Evolutionary conservation across 2,329 filamentous ascomycete species (phyloP).

Genomic region (Exophiala lecanii-corni): DNA sequence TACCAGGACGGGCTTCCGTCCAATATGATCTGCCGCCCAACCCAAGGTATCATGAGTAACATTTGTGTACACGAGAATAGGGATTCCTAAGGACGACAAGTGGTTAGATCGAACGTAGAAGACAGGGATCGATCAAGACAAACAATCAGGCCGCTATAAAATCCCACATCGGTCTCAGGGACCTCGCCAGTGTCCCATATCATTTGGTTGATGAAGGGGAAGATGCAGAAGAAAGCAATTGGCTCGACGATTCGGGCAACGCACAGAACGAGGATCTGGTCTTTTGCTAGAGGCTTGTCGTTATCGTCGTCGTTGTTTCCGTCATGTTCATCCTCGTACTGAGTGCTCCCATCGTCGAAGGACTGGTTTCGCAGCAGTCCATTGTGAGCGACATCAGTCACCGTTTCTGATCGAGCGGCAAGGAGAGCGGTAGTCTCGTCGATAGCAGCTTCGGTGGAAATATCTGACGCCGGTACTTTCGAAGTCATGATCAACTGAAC

Average conservation of each 20-base stretch:
- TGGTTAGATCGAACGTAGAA: not conserved
- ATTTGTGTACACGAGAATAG: conserved; percentile 73
- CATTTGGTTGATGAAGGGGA: conserved; percentile 78
- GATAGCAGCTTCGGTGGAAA: conserved; percentile 8
- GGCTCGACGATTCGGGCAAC: conserved; percentile 69
- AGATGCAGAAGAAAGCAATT: conserved; percentile 77
- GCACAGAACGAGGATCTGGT: conserved; percentile 70
- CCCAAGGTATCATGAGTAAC: conserved; percentile 73
- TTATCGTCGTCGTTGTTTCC: conserved; percentile 11
- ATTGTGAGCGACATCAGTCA: too few relatives aligned
- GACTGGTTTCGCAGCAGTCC: too few relatives aligned
- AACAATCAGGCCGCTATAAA: conserved; percentile 73
- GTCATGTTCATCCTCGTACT: too few relatives aligned
- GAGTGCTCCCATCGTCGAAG: too few relatives aligned
- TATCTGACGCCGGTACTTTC: too few relatives aligned
- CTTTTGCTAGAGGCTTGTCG: conserved; percentile 47
- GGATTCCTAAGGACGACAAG: conserved; percentile 37
- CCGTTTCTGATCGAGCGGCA: too few relatives aligned
- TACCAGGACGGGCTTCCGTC: conserved; percentile 69
- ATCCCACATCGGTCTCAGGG: conserved; percentile 64
- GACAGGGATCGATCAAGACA: conserved; percentile 30
- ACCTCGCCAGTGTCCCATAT: conserved; percentile 62
- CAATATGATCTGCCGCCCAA: conserved; percentile 57
- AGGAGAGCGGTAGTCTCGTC: conserved; percentile 22
- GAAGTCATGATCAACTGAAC: conserved; percentile 12